These are phyloP conservation scores for Crithidia thermophila DNA, from an alignment of 208 protist genomes.

Conservation along the genomic window DNA sequence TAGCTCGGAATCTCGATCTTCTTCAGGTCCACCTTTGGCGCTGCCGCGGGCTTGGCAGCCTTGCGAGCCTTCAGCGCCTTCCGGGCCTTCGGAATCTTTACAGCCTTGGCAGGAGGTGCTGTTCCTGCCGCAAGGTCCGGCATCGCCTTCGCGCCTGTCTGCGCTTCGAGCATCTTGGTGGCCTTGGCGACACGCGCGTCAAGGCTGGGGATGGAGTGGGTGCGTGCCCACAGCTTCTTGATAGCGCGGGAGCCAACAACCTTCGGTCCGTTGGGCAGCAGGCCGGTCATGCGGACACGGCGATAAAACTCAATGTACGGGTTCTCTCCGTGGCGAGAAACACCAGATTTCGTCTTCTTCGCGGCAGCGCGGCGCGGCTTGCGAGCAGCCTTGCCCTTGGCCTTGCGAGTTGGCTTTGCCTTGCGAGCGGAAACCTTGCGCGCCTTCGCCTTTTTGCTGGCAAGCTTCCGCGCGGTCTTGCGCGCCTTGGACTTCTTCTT, in stretches of 20 bases:
- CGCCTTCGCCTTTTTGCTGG: neutral
- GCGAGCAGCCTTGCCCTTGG: constrained; percentile 5
- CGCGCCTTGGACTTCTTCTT: constrained; percentile 3
- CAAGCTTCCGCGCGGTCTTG: neutral
- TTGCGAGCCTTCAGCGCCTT: neutral
- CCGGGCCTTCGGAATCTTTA: neutral
- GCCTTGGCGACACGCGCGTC: constrained; percentile 29
- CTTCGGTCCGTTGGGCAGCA: constrained; percentile 40
- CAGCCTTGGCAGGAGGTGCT: constrained; percentile 1
- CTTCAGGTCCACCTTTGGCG: neutral
- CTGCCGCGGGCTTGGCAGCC: neutral
- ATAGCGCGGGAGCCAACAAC: constrained; percentile 34
- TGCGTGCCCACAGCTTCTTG: constrained; percentile 42
- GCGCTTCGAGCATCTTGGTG: constrained; percentile 22
- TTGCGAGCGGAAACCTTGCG: neutral
- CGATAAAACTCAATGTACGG: constrained; percentile 53
- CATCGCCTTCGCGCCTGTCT: constrained; percentile 18
- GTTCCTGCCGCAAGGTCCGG: neutral
- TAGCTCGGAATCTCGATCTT: constrained; percentile 35
- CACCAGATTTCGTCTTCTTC: constrained; percentile 3
- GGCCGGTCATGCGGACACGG: constrained; percentile 43
- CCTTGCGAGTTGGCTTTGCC: constrained; percentile 1
- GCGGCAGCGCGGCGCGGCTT: neutral
- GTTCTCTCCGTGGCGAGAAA: constrained; percentile 7
- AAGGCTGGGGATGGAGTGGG: constrained; percentile 32